Evolutionary conservation across 2,329 filamentous ascomycete genomes (phyloP).

Genomic region (Clarireedia hainanense): DNA sequence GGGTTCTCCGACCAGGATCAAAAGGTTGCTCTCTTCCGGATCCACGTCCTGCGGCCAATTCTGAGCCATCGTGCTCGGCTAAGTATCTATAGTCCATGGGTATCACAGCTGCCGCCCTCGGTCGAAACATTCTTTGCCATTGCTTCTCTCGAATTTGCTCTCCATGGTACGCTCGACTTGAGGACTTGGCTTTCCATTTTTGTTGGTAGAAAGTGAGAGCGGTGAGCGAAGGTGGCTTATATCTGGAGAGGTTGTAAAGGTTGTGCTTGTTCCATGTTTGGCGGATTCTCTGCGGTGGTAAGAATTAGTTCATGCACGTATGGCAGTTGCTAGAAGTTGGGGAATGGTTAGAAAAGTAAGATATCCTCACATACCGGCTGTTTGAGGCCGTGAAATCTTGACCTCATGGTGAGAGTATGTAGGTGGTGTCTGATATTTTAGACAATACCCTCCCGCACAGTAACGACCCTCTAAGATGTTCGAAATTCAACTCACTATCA

Average conservation of each 20-base stretch:
- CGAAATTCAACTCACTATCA: neutral
- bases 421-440: neutral
- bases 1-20: conserved; percentile 42
- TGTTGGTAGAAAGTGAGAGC: conserved; percentile 85
- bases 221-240: conserved; percentile 36
- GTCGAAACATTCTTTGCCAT: conserved; percentile 89
- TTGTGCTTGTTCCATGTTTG: conserved; percentile 98
- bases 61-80: conserved; percentile 72
- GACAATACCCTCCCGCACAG: neutral
- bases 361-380: conserved; percentile 6
- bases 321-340: neutral
- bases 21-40: conserved; percentile 44
- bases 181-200: conserved; percentile 89
- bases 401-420: conserved; percentile 6
- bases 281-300: conserved; percentile 66
- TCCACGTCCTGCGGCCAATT: conserved; percentile 76
- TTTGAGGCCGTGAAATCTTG: conserved; percentile 7
- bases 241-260: conserved; percentile 73
- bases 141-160: conserved; percentile 88
- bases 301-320: neutral
- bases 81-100: conserved; percentile 78
- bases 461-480: neutral
- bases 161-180: conserved; percentile 82
- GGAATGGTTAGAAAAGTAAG: neutral
- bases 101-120: conserved; percentile 72